Evolutionary conservation across 164 flowering plant genomes (phyloP).

Genomic region (Berberis vulgaris): DNA sequence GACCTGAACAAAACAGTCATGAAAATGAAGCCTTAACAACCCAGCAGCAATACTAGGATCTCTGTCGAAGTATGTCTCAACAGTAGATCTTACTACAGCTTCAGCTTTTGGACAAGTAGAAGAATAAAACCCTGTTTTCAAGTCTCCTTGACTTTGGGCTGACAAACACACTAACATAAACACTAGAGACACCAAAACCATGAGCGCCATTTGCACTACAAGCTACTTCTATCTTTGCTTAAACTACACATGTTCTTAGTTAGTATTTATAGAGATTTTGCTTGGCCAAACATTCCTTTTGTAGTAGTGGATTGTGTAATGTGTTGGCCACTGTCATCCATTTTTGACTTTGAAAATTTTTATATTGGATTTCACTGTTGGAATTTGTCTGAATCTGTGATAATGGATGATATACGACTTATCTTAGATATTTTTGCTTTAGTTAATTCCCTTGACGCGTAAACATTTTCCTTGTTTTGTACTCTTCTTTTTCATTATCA

Average conservation of each 20-base stretch:
- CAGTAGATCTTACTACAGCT: conserved; percentile 44
- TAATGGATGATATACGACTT: neutral
- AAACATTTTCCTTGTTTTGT: neutral
- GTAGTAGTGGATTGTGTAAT: conserved; percentile 9
- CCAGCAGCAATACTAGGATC: conserved; percentile 62
- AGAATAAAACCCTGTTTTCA: conserved; percentile 45
- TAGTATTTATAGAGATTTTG: neutral
- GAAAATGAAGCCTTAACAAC: conserved; percentile 63
- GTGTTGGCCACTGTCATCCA: conserved; percentile 7
- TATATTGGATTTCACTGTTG: neutral
- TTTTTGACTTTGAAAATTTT: conserved; percentile 10
- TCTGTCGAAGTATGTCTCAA: conserved; percentile 32
- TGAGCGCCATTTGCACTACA: conserved; percentile 16
- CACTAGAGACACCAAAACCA: conserved; percentile 14
- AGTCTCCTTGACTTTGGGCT: conserved; percentile 21
- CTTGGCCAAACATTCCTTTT: neutral
- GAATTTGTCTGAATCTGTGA: neutral
- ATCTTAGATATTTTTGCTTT: conserved; percentile 9
- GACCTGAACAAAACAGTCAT: conserved; percentile 75
- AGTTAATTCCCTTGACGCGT: conserved; percentile 7
- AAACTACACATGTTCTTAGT: neutral
- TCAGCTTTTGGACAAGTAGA: conserved; percentile 52
- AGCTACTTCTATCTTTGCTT: neutral
- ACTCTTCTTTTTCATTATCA: neutral
- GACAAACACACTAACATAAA: conserved; percentile 14